phyloP scores from a whole-genome alignment of 208 protist species.

The Borovskyia barvae region DNA sequence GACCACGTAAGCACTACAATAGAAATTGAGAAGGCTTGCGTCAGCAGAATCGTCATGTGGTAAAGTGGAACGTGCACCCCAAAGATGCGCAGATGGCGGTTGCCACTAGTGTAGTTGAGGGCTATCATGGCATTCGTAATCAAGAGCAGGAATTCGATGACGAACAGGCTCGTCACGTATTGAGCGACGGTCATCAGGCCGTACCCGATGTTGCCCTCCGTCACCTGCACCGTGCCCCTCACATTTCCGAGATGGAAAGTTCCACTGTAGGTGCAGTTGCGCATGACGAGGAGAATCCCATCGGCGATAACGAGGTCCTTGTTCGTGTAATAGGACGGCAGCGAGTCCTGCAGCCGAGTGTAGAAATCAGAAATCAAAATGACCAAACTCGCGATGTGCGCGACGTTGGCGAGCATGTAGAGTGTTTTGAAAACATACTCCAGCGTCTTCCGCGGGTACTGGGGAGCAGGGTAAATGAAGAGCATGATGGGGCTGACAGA shows the following conservation, averaged over 20 bases:
- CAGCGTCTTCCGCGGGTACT: slow-evolving; percentile 60
- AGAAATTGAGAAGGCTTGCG: slow-evolving; percentile 57
- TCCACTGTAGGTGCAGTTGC: slow-evolving; percentile 59
- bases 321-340: slow-evolving; percentile 60
- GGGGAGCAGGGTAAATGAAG: slow-evolving; percentile 67
- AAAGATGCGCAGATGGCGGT: slow-evolving; percentile 67
- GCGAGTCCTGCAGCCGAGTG: slow-evolving; percentile 45
- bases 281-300: slow-evolving; percentile 44
- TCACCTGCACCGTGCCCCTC: slow-evolving; percentile 26
- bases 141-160: slow-evolving; percentile 69
- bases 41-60: slow-evolving; percentile 58
- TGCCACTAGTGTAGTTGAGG: slow-evolving; percentile 58
- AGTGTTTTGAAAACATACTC: slow-evolving; percentile 70
- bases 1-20: slow-evolving; percentile 57
- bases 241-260: slow-evolving; percentile 41
- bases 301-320: slow-evolving; percentile 29
- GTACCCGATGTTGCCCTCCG: slow-evolving; percentile 37
- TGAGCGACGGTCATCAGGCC: slow-evolving; percentile 66
- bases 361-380: slow-evolving; percentile 73
- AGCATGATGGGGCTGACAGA: slow-evolving; percentile 56
- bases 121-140: slow-evolving; percentile 40
- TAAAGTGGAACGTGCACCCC: slow-evolving; percentile 79
- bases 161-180: slow-evolving; percentile 58
- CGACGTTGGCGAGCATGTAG: slow-evolving; percentile 48
- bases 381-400: slow-evolving; percentile 47